phyloP scores from a whole-genome alignment of 306 rosid genomes.

The Glycine latifolia region DNA sequence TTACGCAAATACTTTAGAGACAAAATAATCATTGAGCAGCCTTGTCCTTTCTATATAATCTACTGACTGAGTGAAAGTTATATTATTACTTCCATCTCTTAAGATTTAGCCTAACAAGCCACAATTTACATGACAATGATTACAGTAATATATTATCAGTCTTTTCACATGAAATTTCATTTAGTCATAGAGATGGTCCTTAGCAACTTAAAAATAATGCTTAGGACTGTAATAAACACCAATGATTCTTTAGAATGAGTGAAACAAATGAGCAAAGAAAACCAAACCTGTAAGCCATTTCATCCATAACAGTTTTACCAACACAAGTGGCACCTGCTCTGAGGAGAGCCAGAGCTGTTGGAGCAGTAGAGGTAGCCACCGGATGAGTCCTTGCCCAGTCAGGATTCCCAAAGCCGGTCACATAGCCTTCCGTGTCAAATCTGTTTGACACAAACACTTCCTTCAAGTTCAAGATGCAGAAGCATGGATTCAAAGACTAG shows the following conservation, averaged over 20 bases:
- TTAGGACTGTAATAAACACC: background rate
- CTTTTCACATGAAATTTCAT: background rate
- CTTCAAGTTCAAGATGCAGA: constrained; percentile 34
- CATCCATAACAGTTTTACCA: constrained; percentile 94
- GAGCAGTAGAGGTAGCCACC: constrained; percentile 77
- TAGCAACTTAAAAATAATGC: background rate
- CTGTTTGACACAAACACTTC: constrained; percentile 50
- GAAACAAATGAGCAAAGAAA: background rate
- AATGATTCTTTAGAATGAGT: background rate
- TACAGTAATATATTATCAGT: background rate
- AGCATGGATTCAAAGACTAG: background rate
- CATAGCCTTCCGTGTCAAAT: constrained; percentile 82
- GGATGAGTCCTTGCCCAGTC: constrained; percentile 94
- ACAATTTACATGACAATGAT: constrained; percentile 11
- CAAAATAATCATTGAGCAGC: background rate
- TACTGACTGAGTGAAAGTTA: constrained; percentile 2
- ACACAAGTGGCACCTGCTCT: constrained; percentile 83
- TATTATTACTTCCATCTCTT: background rate
- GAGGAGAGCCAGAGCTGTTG: constrained; percentile 64
- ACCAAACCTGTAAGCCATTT: constrained; percentile 87
- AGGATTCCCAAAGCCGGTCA: constrained; percentile 89
- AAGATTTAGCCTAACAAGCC: constrained; percentile 10
- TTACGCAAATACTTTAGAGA: constrained; percentile 5
- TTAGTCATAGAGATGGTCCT: background rate
- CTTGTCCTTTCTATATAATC: background rate